A percentile compares a stretch with the other conserved stretches of the same genome.
phyloP scores from a whole-genome alignment of 1,284 basidiomycete genomes.

The Melanopsichium pennsylvanicum region DNA sequence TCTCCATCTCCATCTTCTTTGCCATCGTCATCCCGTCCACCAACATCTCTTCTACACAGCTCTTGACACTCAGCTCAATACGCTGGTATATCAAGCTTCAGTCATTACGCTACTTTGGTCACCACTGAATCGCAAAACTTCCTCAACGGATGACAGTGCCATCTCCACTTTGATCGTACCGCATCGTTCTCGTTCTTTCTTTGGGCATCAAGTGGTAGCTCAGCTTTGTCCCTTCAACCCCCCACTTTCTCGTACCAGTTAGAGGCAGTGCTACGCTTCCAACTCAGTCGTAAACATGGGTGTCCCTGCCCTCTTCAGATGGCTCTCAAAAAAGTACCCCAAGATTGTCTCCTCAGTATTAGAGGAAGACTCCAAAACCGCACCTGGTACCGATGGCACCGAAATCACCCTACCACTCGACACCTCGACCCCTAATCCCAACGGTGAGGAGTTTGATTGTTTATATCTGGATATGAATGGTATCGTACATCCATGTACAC shows the following conservation, averaged over 20 bases:
- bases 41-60: too few species aligned
- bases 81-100: too few species aligned
- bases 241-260: neutral
- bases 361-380: slow-evolving; percentile 60
- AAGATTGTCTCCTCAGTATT: slow-evolving; percentile 63
- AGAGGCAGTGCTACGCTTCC: neutral
- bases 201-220: neutral
- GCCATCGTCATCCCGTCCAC: too few species aligned
- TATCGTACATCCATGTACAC: slow-evolving; percentile 93
- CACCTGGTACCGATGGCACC: slow-evolving; percentile 70
- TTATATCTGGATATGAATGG: slow-evolving; percentile 76
- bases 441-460: slow-evolving; percentile 93
- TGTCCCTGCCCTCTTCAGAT: slow-evolving; percentile 65
- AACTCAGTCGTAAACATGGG: slow-evolving; percentile 49
- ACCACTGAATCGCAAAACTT: too few species aligned
- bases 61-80: too few species aligned
- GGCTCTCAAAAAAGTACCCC: slow-evolving; percentile 67
- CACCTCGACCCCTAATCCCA: slow-evolving; percentile 88
- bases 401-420: slow-evolving; percentile 80
- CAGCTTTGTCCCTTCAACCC: neutral
- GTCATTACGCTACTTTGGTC: too few species aligned
- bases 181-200: too few species aligned
- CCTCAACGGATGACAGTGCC: too few species aligned
- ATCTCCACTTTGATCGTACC: too few species aligned
- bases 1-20: too few species aligned